These are phyloP conservation scores for Botryotinia narcissicola DNA, from an alignment of 2,329 filamentous ascomycete genomes.

Conservation along the genomic window DNA sequence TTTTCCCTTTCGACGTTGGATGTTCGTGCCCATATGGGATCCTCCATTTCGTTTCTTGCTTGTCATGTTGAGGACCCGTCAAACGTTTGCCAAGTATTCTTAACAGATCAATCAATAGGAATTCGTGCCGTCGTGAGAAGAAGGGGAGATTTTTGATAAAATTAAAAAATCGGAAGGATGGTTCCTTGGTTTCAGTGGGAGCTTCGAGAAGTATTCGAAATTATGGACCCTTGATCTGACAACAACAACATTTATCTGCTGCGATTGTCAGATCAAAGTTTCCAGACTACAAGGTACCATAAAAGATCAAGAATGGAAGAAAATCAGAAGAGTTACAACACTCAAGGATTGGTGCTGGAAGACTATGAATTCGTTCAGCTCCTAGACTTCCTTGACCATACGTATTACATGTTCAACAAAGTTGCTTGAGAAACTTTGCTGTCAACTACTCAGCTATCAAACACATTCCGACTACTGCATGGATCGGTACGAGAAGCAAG, in stretches of 20 bases:
- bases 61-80: background rate
- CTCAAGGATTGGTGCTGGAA: background rate
- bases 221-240: background rate
- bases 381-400: background rate
- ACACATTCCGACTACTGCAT: background rate
- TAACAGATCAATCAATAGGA: background rate
- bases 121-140: background rate
- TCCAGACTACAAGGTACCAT: background rate
- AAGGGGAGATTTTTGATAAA: background rate
- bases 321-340: background rate
- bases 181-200: background rate
- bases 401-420: background rate
- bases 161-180: background rate
- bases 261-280: background rate
- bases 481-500: background rate
- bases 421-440: background rate
- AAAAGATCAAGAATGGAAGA: background rate
- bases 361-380: background rate
- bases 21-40: background rate
- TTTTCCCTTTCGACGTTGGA: background rate
- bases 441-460: background rate
- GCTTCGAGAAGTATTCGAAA: constrained; percentile 4
- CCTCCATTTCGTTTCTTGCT: background rate
- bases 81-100: background rate
- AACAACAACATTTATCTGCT: background rate